Evolutionary conservation across 1,284 basidiomycete genomes (phyloP), one percentile per base, ranked within the genome.

Genomic region (Papiliotrema laurentii): DNA sequence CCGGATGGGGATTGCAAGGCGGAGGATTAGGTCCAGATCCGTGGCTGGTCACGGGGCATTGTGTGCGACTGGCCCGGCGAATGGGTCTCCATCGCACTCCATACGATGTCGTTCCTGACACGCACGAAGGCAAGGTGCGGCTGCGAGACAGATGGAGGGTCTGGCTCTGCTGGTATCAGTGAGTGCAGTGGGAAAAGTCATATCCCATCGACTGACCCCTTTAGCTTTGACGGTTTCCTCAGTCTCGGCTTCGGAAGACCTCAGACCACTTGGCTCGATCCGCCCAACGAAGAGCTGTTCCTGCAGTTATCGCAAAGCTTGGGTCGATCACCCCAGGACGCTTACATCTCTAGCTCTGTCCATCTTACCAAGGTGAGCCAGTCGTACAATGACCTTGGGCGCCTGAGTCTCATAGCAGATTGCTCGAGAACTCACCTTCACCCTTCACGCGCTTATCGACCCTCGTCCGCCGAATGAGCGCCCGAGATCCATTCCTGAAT

Each of bases 41-140:
- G 19, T 62, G 60, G 60, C 42, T 62, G 6, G 33, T 60, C 14
- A 60, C 58, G 16, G 58, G 58, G 25, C 57, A 57, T 42, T 49
- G 45, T 26, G 22, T 22, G 4, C 35, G 56, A 13, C 22, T 58
- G 43, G 54, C 43, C 13, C 46, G 45, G 18, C 45, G 56, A 9
- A 30, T 59, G 19, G 56, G 56, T 2, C 37, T 59, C 14, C 46
- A 51, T 36, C 43, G 44, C 2, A 31, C 30, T 10, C 30, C 30
- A 16, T 31, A 31, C 16, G 30, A 31, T 16, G 16, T 16, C 10
- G 16, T 31, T 10, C 30, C 30, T 9, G 30, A 31, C 10, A 31
- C 10, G 10, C 30, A 40, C 5, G 34, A 47, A 18, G 30, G 21
- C n/a, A 25, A 31, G 31, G 45, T 41, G 13, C 54, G 50, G 39